These are phyloP conservation scores for Rhododendron molle DNA, from an alignment of 148 eudicot species.

Conservation along the genomic window DNA sequence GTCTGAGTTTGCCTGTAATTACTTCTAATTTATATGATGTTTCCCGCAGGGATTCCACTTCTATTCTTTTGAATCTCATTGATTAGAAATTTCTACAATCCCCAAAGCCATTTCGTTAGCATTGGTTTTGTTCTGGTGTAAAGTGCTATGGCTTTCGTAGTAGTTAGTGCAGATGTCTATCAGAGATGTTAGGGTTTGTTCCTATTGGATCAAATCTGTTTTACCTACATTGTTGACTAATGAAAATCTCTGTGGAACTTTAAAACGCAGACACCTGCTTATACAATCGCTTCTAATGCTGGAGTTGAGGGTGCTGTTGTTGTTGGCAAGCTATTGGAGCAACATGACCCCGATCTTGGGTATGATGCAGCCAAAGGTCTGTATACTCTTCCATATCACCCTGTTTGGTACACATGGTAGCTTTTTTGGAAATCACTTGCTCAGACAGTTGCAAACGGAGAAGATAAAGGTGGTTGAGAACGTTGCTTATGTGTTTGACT, in stretches of 20 bases:
- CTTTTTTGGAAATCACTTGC: background rate
- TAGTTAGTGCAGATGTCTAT: background rate
- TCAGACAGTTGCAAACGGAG: background rate
- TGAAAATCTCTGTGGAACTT: background rate
- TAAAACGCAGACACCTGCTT: slow-evolving; percentile 47
- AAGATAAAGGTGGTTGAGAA: background rate
- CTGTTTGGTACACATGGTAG: background rate
- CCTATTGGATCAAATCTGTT: background rate
- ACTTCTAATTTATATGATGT: background rate
- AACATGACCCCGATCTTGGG: slow-evolving; percentile 74
- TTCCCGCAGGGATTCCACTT: background rate
- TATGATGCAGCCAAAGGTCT: slow-evolving; percentile 95
- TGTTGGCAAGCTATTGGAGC: slow-evolving; percentile 81
- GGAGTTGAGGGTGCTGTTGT: slow-evolving; percentile 94
- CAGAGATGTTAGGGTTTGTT: background rate
- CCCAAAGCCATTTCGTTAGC: background rate
- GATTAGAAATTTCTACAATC: background rate
- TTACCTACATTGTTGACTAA: too few relatives aligned
- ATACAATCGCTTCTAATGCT: slow-evolving; percentile 82
- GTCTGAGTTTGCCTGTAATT: background rate
- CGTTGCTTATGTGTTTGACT: background rate
- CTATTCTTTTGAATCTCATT: background rate
- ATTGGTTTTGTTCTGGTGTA: background rate
- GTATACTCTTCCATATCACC: background rate
- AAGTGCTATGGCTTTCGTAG: background rate